Evolutionary conservation across 2,329 filamentous ascomycete genomes (phyloP).

Genomic region (Blastomyces gilchristii): DNA sequence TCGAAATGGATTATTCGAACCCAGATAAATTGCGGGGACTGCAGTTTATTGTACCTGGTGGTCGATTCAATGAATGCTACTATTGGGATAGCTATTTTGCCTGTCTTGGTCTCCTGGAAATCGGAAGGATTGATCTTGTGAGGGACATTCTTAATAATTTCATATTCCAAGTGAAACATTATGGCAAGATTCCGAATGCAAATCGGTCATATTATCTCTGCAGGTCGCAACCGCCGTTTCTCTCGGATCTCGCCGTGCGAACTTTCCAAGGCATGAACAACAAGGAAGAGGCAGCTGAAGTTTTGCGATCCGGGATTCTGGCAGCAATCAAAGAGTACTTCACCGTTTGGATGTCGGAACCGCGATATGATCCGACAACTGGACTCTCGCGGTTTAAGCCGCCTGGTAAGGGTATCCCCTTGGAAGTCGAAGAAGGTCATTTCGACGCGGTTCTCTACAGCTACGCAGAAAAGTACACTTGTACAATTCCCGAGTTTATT

Average conservation of each 20-base stretch:
- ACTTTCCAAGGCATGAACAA: conserved; percentile 77
- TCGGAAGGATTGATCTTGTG: conserved; percentile 64
- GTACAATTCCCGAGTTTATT: conserved; percentile 67
- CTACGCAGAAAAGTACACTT: conserved; percentile 62
- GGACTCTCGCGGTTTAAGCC: conserved; percentile 67
- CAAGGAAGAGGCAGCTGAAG: conserved; percentile 60
- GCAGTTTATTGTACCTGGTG: conserved; percentile 79
- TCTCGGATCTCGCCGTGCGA: conserved; percentile 79
- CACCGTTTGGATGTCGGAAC: conserved; percentile 63
- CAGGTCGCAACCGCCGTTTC: conserved; percentile 75
- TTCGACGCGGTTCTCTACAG: conserved; percentile 65
- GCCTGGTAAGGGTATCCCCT: conserved; percentile 65
- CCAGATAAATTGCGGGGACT: conserved; percentile 47
- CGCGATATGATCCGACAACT: conserved; percentile 58
- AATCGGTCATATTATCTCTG: conserved; percentile 80
- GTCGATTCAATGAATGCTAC: conserved; percentile 84
- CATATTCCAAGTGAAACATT: conserved; percentile 83
- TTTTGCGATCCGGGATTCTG: conserved; percentile 60
- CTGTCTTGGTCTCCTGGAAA: conserved; percentile 66
- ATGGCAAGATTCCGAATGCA: conserved; percentile 83
- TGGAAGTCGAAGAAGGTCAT: conserved; percentile 68
- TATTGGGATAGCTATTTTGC: conserved; percentile 94
- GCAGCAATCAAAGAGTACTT: conserved; percentile 84
- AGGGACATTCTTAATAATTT: conserved; percentile 84
- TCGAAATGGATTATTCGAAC: conserved; percentile 62